Evolutionary conservation across 352 stramenopile genomes (phyloP), one percentile per base, ranked within the genome.

Genomic region (Globisporangium lucens): DNA sequence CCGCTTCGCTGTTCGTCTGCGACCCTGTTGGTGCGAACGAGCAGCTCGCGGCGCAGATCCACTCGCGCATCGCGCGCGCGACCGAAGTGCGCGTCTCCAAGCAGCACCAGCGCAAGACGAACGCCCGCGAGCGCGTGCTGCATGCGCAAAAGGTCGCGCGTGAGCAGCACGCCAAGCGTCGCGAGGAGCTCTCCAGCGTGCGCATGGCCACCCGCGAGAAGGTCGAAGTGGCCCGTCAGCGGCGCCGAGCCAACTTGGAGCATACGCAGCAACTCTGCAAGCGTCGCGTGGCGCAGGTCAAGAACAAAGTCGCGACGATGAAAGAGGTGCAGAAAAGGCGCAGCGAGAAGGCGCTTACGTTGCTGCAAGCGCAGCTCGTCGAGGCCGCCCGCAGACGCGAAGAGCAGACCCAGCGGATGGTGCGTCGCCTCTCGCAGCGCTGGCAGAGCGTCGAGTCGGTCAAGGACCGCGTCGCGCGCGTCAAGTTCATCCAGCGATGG

Each of bases 401-500:
- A n/a, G 72, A 79, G 36, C 80, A 83, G 61, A 89, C 76, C 49
- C 74, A 87, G 65, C 70, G 74, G 35, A 81, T 83, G 63, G 76
- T 89, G 47, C 70, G 64, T 0, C 79, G 83, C 2, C 74, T 91
- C 5, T 82, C 68, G 36, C 59, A 74, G 67, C 83, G 83, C 60
- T 90, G 83, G 83, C 83, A 89, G 67, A 88, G 81, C 66, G 83
- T 91, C 12, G 81, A 88, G 69, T 82, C 66, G 63, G 77, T 90
- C 22, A 89, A 90, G 71, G 78, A 80, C 61, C 81, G 82, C 10
- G 77, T 90, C 62, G 75, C 74, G 56, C 63, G 80, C 24, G 78
- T 66, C 64, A 92, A 91, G 72, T 88, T 82, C 63, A 90, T 92
- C 72, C 86, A 92, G 76, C 80, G 80, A 20, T 92, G 86, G 86